Evolutionary conservation across 345 rosid species (phyloP), one percentile per base, ranked within the genome.

Genomic region (Hypericum perforatum): DNA sequence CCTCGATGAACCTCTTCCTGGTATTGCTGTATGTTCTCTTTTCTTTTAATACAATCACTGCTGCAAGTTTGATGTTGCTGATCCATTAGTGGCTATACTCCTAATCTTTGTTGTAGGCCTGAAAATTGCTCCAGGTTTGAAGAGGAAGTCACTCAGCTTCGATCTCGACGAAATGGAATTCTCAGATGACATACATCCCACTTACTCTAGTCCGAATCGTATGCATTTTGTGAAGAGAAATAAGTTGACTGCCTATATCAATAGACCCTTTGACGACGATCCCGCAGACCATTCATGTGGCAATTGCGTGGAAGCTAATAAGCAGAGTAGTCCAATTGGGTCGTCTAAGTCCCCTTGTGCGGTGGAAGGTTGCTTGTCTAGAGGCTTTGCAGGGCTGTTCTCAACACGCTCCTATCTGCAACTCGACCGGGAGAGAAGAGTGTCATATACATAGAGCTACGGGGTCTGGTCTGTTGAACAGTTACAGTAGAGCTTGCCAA

Each of bases 321-420:
- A 58, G 40, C 75, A 63, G 53, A 69, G 65, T 43, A 74, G 81
- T 71, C 75, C 88, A 5, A 43, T 61, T 46, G 66, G 92, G 41
- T 76, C 71, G 37, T 65, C 81, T 11, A 79, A 75, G 64, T 71
- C 91, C 45, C 70, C 74, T 0, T 92, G 95, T 41, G 76, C 79
- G 6, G 79, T 83, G 4, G 96, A 92, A 52, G 76, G 91, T 54
- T 78, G 82, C 77, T 75, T 92, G 46, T 80, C 95, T 0, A 80
- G 69, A 79, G 96, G 96, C 52, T 76, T 92, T 53, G 95, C 90
- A 0, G 90, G 95, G 61, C 84, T 85, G 58, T 72, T 92, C 45
- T 81, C 92, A 0, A 56, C 76, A 32, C 58, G 68, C 55, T 59
- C 77, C 10, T 74, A 63, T 68, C 37, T 80, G 70, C 77, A 62